These are phyloP conservation scores for Jaenimonas drosophilae DNA, from an alignment of 208 protist genomes.

Conservation along the genomic window DNA sequence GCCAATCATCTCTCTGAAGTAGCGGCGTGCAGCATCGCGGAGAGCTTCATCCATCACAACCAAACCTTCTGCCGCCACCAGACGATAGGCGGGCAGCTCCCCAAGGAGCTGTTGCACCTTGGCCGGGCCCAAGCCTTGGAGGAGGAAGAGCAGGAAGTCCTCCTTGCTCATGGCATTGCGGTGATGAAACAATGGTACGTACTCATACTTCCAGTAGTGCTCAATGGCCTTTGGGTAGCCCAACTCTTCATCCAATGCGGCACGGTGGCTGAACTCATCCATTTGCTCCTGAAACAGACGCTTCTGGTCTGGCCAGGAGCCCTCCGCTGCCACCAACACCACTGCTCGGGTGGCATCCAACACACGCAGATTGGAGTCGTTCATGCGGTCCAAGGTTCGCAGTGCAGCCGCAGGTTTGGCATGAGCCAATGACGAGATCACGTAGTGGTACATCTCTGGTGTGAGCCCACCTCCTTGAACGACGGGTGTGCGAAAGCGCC, in stretches of 20 bases:
- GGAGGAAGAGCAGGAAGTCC: conserved; percentile 43
- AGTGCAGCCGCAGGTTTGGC: conserved; percentile 59
- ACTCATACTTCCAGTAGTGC: conserved; percentile 80
- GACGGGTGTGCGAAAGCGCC: conserved; percentile 36
- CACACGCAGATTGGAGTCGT: conserved; percentile 35
- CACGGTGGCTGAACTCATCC: conserved; percentile 24
- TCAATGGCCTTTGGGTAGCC: conserved; percentile 44
- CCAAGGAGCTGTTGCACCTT: conserved; percentile 39
- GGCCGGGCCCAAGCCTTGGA: conserved; percentile 35
- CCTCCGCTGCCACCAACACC: conserved; percentile 38
- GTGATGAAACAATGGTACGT: conserved; percentile 68
- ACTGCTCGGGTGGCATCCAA: conserved; percentile 71
- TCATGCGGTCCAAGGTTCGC: conserved; percentile 62
- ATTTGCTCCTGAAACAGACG: conserved; percentile 55
- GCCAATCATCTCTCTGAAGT: conserved; percentile 30
- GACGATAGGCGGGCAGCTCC: too few relatives aligned
- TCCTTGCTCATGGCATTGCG: conserved; percentile 43
- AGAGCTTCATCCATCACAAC: conserved; percentile 55
- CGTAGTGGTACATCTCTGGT: conserved; percentile 85
- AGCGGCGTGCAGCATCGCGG: conserved; percentile 16
- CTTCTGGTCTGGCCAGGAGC: conserved; percentile 24
- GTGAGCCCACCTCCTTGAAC: conserved; percentile 50
- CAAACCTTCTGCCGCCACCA: conserved; percentile 28
- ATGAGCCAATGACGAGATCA: conserved; percentile 46
- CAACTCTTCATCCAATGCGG: conserved; percentile 41